Evolutionary conservation across 2,329 filamentous ascomycete genomes (phyloP), one percentile per base, ranked within the genome.

Genomic region (Colletotrichum sojae): DNA sequence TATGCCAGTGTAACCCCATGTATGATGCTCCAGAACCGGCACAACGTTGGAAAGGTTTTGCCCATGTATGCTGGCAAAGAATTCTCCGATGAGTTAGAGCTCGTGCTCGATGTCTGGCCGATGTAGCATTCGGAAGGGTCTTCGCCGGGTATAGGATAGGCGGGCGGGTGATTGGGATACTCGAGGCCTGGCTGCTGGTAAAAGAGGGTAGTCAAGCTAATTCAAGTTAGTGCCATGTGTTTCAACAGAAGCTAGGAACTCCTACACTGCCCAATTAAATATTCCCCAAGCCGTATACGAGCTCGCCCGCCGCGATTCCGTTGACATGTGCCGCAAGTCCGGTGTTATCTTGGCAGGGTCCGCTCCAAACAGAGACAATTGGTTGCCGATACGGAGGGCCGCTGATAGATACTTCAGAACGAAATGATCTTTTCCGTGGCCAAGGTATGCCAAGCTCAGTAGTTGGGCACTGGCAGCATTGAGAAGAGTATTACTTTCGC

Each of bases 231-330:
- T 10, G 16, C 18, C 16, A 6, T 9, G 16, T 16, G 45, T 10
- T 8, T 2, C 16, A 36, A 31, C 27, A 13, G 45, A 8, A 18
- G 16, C 12, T 46, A 5, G 45, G 16, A 18, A n/a, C 6, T 16
- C 45, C 4, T 46, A 81, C 81, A 78, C 73, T 63, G 76, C 78
- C 78, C 78, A 83, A 63, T 81, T 82, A 55, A 82, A 82, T 3
- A 72, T 63, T 3, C 75, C 76, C 78, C 77, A 79, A 8, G 77
- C 73, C 2, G 77, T 67, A 39, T 75, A 73, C 3, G 68, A 67
- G 10, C 13, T 43, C n/a, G 68, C 58, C 10, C 53, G 40, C 3
- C 10, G 46, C 16, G 46, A 62, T 0, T 76, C 74, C 12, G 71
- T 61, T 10, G 74, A 63, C 48, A 63, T 52, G n/a, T 73, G 55